phyloP scores from a whole-genome alignment of 1,139 yeast species.

The Candida sanyaensis region DNA sequence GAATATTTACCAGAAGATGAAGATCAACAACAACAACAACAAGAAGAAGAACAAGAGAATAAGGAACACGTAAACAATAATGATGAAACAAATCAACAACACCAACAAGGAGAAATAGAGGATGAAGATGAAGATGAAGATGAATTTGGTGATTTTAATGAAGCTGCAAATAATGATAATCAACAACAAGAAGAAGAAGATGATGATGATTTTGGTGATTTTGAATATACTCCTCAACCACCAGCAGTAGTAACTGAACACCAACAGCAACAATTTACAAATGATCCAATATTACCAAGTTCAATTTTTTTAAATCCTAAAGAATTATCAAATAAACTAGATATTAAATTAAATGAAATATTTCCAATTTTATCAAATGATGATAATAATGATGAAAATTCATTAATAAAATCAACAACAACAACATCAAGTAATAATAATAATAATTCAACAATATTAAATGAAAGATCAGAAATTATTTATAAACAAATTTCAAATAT shows the following conservation, averaged over 20 bases:
- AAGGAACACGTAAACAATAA: background rate
- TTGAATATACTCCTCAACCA: slow-evolving; percentile 1
- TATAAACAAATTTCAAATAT: slow-evolving; percentile 36
- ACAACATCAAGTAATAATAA: too few relatives aligned
- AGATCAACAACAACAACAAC: slow-evolving; percentile 5
- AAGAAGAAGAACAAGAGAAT: slow-evolving; percentile 2
- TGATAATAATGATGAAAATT: background rate
- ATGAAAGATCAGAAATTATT: slow-evolving; percentile 29
- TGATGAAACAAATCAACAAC: slow-evolving; percentile 4
- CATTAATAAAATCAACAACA: slow-evolving; percentile 10
- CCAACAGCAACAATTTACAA: background rate
- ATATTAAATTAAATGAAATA: slow-evolving; percentile 18
- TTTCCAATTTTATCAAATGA: slow-evolving; percentile 16
- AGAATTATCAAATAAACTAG: slow-evolving; percentile 2
- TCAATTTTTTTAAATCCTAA: background rate
- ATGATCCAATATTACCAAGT: background rate
- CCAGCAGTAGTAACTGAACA: background rate
- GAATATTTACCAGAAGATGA: slow-evolving; percentile 1
- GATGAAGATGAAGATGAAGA: slow-evolving; percentile 7
- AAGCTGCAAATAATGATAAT: slow-evolving; percentile 1
- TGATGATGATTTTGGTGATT: slow-evolving; percentile 13
- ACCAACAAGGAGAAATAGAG: slow-evolving; percentile 3
- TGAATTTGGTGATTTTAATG: slow-evolving; percentile 13
- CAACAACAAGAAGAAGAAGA: background rate
- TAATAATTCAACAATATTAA: slow-evolving; percentile 17